Evolutionary conservation across 2,329 filamentous ascomycete species (phyloP).

Genomic region (Diaporthe capsici): DNA sequence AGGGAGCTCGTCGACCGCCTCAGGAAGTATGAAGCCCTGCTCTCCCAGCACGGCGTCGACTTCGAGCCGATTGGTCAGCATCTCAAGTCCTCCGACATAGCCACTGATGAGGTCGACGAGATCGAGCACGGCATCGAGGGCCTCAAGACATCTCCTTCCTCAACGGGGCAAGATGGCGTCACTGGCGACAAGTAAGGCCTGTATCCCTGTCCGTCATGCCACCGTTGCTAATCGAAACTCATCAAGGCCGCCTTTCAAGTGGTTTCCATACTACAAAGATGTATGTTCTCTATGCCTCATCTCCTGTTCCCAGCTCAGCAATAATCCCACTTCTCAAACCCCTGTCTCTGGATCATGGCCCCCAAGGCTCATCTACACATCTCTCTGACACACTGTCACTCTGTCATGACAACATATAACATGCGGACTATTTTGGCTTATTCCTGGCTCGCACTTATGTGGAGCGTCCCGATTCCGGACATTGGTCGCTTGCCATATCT

Average conservation of each 20-base stretch:
- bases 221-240: conserved; percentile 47
- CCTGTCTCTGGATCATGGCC: not conserved
- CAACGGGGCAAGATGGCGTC: conserved; percentile 55
- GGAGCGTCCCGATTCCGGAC: not conserved
- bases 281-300: conserved; percentile 51
- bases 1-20: conserved; percentile 79
- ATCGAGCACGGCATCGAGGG: conserved; percentile 69
- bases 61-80: conserved; percentile 77
- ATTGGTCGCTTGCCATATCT: not conserved
- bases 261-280: conserved; percentile 68
- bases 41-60: conserved; percentile 75
- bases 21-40: conserved; percentile 75
- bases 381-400: not conserved
- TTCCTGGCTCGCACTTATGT: not conserved
- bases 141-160: conserved; percentile 66
- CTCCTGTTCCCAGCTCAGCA: not conserved
- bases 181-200: conserved; percentile 50
- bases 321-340: not conserved
- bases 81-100: conserved; percentile 56
- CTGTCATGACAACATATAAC: not conserved
- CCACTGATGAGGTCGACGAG: conserved; percentile 67
- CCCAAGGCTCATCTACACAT: not conserved
- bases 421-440: not conserved
- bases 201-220: conserved; percentile 41
- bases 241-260: conserved; percentile 55